A percentile compares a stretch with the other conserved stretches of the same genome.
Conservation (phyloP, 1,139 yeast species). For the Scheffersomyces illinoinensis region DNA sequence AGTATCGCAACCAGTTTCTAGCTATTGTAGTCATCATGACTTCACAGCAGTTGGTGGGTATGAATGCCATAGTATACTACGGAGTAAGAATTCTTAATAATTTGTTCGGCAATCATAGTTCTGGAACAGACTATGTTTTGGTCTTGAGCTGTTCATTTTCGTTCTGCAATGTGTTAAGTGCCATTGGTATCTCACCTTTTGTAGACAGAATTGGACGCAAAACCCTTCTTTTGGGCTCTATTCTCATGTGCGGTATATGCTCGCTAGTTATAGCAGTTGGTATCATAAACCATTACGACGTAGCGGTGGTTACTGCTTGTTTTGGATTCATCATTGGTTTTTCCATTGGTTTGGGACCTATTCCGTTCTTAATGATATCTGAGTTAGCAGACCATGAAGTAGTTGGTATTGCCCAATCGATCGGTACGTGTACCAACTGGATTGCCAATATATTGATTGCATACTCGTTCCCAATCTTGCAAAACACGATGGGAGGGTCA, state of each 20-base stretch:
- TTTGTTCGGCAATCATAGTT: slow-evolving; percentile 21
- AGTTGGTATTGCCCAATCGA: slow-evolving; percentile 21
- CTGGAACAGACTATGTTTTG: slow-evolving; percentile 23
- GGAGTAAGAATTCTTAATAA: slow-evolving; percentile 35
- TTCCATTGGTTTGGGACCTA: slow-evolving; percentile 21
- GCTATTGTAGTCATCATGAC: slow-evolving; percentile 38
- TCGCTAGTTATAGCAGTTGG: slow-evolving; percentile 16
- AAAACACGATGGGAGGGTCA: slow-evolving; percentile 25
- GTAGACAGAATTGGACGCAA: slow-evolving; percentile 21
- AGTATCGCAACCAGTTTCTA: slow-evolving; percentile 26
- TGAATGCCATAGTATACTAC: slow-evolving; percentile 42
- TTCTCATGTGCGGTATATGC: slow-evolving; percentile 13
- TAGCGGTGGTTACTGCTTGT: slow-evolving; percentile 16
- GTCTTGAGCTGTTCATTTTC: slow-evolving; percentile 33
- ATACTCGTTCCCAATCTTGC: slow-evolving; percentile 28
- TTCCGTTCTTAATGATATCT: slow-evolving; percentile 31
- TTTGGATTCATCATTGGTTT: slow-evolving; percentile 21
- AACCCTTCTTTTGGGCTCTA: slow-evolving; percentile 17
- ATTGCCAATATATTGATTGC: slow-evolving; percentile 20
- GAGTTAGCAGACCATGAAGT: slow-evolving; percentile 22
- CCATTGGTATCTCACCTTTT: slow-evolving; percentile 24
- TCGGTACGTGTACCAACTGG: slow-evolving; percentile 24
- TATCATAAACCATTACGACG: slow-evolving; percentile 8
- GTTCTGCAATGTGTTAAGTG: slow-evolving; percentile 29
- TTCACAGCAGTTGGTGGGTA: slow-evolving; percentile 43